Percentiles rank a stretch among this genome's conserved stretches.
Evolutionary conservation across 176 grass and related monocot genomes (phyloP).

Genomic region (Cenchrus purpureus): DNA sequence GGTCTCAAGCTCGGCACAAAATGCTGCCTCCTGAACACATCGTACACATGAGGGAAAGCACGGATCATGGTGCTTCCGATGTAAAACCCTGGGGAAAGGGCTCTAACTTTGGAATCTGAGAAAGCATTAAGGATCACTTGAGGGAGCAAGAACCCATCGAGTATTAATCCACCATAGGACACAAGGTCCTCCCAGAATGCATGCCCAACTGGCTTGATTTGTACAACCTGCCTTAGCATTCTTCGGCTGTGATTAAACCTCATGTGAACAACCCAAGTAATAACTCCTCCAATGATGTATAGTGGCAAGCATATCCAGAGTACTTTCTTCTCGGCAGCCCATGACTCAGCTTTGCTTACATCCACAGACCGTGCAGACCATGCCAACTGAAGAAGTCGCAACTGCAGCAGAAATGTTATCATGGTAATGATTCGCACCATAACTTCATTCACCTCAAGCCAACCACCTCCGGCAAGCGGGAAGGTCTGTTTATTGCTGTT

Average conservation of each 20-base stretch:
- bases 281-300: slow-evolving; percentile 73
- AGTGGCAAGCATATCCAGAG: slow-evolving; percentile 73
- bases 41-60: slow-evolving; percentile 69
- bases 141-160: slow-evolving; percentile 85
- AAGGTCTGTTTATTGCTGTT: slow-evolving; percentile 60
- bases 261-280: slow-evolving; percentile 63
- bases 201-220: slow-evolving; percentile 11
- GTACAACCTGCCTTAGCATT: slow-evolving; percentile 32
- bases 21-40: slow-evolving; percentile 57
- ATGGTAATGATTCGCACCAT: slow-evolving; percentile 78
- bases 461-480: slow-evolving; percentile 55
- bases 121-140: slow-evolving; percentile 74
- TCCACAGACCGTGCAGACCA: slow-evolving; percentile 73
- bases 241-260: slow-evolving; percentile 25
- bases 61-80: slow-evolving; percentile 68
- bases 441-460: slow-evolving; percentile 83
- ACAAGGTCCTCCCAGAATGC: slow-evolving; percentile 69
- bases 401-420: slow-evolving; percentile 70
- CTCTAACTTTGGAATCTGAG: slow-evolving; percentile 63
- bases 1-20: slow-evolving; percentile 45
- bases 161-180: slow-evolving; percentile 63
- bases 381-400: slow-evolving; percentile 81
- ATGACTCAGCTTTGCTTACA: slow-evolving; percentile 51
- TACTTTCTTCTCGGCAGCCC: slow-evolving; percentile 82
- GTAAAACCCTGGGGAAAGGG: slow-evolving; percentile 67